Base-by-base conservation (phyloP, 106 monocot genomes). In the Platanthera guangdongensis region DNA sequence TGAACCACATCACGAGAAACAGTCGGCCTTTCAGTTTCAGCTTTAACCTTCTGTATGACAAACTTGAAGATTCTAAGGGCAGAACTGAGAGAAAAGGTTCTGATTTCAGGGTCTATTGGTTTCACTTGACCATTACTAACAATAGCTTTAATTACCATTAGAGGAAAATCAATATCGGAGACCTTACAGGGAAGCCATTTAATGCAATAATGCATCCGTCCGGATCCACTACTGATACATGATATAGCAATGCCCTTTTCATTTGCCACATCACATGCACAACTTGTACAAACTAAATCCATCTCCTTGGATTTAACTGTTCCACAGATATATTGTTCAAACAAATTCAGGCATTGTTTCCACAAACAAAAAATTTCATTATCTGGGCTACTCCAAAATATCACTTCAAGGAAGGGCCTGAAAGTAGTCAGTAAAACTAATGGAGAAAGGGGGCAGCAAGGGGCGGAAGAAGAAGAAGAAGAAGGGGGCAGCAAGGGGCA, bases 171-270 rank as follows among this genome's bases (percentile, higher is more conserved):
- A n/a, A 87, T 82, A 55, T 64, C 22, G 59, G 14, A 73, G 30
- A 80, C 51, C 52, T 84, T 76, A 84, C 84, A 90, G 47, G 82
- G 89, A 72, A 90, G 74, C 89, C 89, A 90, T 71, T 81, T 84
- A 62, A 90, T 80, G 30, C 62, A 55, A 73, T 73, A 55, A 73
- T 73, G 19, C 48, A 72, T 78, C n/a, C n/a, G n/a, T 78, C 67
- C 74, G 15, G 16, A 62, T 57, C 62, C 74, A 76, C 48, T 25
- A 72, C 73, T 18, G 12, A 75, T 19, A 59, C 2, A 48, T 3
- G 72, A 67, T 76, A 21, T 50, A 48, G 72, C 12, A 21, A 8
- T n/a, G 52, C 19, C 39, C 15, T 16, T 51, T 48, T 65, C 51
- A 22, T 57, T 71, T 12, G 15, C 32, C n/a, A 50, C 15, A 76